Evolutionary conservation across 495 filamentous ascomycete genomes (phyloP).

Genomic region (Entonaema liquescens): DNA sequence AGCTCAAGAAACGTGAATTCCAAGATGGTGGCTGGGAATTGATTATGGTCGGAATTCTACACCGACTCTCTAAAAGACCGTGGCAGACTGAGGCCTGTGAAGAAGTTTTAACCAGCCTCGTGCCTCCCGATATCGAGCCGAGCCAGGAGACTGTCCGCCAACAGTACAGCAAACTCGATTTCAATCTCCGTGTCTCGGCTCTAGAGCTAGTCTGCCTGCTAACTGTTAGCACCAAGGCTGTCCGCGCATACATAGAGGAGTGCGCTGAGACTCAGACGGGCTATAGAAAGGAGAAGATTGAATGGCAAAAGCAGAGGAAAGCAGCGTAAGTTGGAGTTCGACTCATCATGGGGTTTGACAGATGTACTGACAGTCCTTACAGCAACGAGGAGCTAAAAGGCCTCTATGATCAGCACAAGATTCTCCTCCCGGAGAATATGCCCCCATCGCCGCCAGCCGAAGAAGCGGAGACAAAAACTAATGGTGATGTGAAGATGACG

Average conservation of each 20-base stretch:
- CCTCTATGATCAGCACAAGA: constrained; percentile 87
- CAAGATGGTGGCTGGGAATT: constrained; percentile 89
- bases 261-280: constrained; percentile 92
- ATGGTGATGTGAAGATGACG: constrained; percentile 68
- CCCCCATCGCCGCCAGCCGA: constrained; percentile 72
- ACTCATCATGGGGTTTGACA: constrained; percentile 1
- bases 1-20: constrained; percentile 84
- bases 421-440: constrained; percentile 77
- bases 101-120: constrained; percentile 78
- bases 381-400: constrained; percentile 84
- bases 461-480: constrained; percentile 51
- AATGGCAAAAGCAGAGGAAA: constrained; percentile 85
- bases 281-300: constrained; percentile 93
- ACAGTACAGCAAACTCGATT: constrained; percentile 77
- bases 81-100: constrained; percentile 76
- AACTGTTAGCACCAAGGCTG: constrained; percentile 82
- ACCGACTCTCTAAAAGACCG: constrained; percentile 82
- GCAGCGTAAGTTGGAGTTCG: constrained; percentile 70
- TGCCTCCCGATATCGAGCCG: constrained; percentile 76
- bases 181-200: constrained; percentile 82
- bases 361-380: constrained; percentile 35
- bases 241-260: constrained; percentile 88
- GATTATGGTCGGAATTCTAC: constrained; percentile 85
- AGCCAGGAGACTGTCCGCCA: constrained; percentile 73
- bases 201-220: constrained; percentile 89